A percentile compares a stretch with the other conserved stretches of the same genome.
phyloP scores from a whole-genome alignment of 2,329 filamentous ascomycete species.

The Phyllosticta citribraziliensis region DNA sequence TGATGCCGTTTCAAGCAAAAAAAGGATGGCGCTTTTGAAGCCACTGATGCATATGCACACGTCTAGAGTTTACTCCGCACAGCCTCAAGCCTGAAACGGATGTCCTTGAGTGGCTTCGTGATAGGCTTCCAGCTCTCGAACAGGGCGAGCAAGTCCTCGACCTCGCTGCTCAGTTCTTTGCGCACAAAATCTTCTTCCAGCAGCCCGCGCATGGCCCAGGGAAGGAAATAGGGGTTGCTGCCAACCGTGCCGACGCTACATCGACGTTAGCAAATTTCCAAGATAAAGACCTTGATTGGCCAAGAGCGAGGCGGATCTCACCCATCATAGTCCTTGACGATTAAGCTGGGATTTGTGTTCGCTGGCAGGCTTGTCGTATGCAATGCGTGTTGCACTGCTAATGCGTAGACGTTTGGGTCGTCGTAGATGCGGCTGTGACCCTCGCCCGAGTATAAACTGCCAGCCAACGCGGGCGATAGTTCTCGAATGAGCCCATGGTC shows the following conservation, averaged over 20 bases:
- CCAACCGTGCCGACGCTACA: conserved; percentile 20
- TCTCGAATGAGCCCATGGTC: conserved; percentile 92
- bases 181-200: conserved; percentile 87
- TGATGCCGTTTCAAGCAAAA: neutral
- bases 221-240: conserved; percentile 79
- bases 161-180: conserved; percentile 67
- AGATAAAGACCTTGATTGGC: neutral
- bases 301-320: neutral
- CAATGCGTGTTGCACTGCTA: conserved; percentile 38
- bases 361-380: conserved; percentile 34
- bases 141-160: conserved; percentile 65
- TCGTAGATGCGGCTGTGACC: conserved; percentile 92
- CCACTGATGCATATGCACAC: neutral
- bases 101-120: conserved; percentile 87
- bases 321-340: conserved; percentile 25
- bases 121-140: conserved; percentile 91
- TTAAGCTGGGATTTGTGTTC: conserved; percentile 16
- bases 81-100: conserved; percentile 87
- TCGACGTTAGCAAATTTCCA: neutral
- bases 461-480: conserved; percentile 76
- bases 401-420: conserved; percentile 73
- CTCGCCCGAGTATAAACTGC: conserved; percentile 82
- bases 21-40: neutral
- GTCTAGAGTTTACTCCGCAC: conserved; percentile 71
- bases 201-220: conserved; percentile 90